These are phyloP conservation scores for Ogataea dorogensis DNA, from an alignment of 805 yeast genomes.

Conservation along the genomic window DNA sequence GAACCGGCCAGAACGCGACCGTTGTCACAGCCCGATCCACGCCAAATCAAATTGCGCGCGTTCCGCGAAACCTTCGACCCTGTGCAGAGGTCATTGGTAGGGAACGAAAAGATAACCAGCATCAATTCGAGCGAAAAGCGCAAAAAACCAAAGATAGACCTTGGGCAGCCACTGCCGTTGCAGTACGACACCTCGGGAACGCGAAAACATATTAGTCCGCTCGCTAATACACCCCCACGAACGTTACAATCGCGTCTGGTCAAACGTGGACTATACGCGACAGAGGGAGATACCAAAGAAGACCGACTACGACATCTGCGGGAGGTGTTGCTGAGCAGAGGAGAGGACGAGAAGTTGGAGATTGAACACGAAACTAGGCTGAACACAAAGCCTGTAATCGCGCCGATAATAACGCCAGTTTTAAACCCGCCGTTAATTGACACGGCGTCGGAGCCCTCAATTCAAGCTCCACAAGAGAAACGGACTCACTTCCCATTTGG, in stretches of 20 bases:
- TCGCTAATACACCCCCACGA: slow-evolving; percentile 4
- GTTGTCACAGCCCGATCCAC: background rate
- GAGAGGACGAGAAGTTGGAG: background rate
- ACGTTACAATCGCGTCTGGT: slow-evolving; percentile 4
- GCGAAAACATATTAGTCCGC: background rate
- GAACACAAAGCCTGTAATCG: background rate
- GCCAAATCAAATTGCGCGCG: slow-evolving; percentile 5
- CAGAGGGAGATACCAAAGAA: no score
- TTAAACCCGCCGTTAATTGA: no score
- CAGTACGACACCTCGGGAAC: slow-evolving; percentile 11
- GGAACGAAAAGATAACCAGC: slow-evolving; percentile 12
- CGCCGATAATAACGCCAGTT: no score
- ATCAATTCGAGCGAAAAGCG: slow-evolving; percentile 2
- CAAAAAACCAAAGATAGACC: slow-evolving; percentile 11
- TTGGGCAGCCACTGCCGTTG: slow-evolving; percentile 31
- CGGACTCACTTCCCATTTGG: no score
- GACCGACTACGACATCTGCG: slow-evolving; percentile 3
- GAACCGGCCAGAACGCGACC: background rate
- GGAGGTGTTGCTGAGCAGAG: background rate
- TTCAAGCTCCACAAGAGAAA: no score
- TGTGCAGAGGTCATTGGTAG: background rate
- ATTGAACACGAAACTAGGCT: background rate
- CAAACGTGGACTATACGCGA: slow-evolving; percentile 1
- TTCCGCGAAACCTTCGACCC: slow-evolving; percentile 1
- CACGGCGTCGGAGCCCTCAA: no score